phyloP scores from a whole-genome alignment of 2,329 filamentous ascomycete genomes.

The Cercospora berteroae region DNA sequence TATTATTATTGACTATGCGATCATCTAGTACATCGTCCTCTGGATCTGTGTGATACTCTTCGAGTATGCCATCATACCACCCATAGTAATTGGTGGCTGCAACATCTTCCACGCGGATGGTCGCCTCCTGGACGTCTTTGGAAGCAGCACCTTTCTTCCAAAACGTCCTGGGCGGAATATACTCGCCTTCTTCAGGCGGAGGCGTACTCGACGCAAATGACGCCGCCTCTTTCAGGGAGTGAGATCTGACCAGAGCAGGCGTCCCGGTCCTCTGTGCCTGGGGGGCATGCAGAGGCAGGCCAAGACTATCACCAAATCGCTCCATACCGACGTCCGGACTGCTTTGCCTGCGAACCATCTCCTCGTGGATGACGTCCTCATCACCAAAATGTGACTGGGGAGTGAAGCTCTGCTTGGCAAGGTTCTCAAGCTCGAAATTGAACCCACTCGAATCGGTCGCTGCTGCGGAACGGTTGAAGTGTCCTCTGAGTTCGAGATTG shows the following conservation, averaged over 20 bases:
- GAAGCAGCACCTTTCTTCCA: conserved; percentile 16
- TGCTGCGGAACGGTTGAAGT: background rate
- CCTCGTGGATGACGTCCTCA: background rate
- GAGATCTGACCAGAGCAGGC: conserved; percentile 8
- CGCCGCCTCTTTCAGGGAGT: conserved; percentile 2
- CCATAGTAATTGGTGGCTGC: conserved; percentile 29
- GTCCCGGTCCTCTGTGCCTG: conserved; percentile 10
- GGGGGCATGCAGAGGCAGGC: conserved; percentile 4
- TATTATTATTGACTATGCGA: background rate
- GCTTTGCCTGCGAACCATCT: background rate
- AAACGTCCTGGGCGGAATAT: conserved; percentile 14
- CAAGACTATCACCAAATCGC: background rate
- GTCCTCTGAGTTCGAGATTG: background rate
- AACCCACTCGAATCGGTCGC: conserved; percentile 1
- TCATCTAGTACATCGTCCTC: background rate
- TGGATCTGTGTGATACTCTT: conserved; percentile 17
- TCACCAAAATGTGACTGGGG: background rate
- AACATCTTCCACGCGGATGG: conserved; percentile 2
- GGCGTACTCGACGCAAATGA: background rate
- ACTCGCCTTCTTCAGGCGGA: conserved; percentile 9
- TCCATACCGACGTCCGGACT: conserved; percentile 12
- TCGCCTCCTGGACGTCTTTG: background rate
- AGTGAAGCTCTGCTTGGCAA: background rate
- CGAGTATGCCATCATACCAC: conserved; percentile 28
- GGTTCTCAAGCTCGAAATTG: conserved; percentile 4